Percentiles rank a stretch among this genome's conserved stretches.
Conservation (phyloP, 2,329 filamentous ascomycete genomes). For the Calonectria honghensis region DNA sequence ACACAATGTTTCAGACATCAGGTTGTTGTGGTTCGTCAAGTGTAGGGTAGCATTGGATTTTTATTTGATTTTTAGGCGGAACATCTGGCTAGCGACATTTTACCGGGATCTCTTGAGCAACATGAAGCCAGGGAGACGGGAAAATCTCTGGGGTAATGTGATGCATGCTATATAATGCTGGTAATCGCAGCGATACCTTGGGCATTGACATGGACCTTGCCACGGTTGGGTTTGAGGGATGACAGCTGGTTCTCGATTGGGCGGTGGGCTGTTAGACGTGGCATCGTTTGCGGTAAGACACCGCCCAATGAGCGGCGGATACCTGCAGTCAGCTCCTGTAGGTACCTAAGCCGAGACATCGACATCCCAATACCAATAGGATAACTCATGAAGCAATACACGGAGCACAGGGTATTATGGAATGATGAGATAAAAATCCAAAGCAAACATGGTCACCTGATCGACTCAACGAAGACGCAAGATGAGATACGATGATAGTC, state of each 20-base stretch:
- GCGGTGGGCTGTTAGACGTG: not conserved
- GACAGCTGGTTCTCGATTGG: not conserved
- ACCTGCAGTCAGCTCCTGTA: not conserved
- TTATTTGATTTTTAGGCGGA: not conserved
- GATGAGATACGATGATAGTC: slow-evolving; percentile 7
- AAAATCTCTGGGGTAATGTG: not conserved
- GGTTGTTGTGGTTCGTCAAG: not conserved
- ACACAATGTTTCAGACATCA: not conserved
- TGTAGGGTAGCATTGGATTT: not conserved
- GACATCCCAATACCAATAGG: too few relatives aligned
- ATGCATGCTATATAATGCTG: not conserved
- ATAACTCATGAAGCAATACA: not conserved
- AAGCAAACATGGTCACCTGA: not conserved
- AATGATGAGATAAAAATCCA: not conserved
- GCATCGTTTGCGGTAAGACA: not conserved
- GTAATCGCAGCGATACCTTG: not conserved
- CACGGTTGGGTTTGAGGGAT: not conserved
- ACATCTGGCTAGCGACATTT: not conserved
- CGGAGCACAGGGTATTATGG: not conserved
- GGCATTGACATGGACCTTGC: not conserved
- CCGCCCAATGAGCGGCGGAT: not conserved
- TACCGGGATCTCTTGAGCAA: not conserved
- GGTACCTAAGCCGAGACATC: not conserved
- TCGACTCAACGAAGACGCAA: not conserved
- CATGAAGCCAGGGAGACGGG: not conserved